Evolutionary conservation across 2,329 filamentous ascomycete genomes (phyloP), one percentile per base, ranked within the genome.

Genomic region (Scytalidium sp.): DNA sequence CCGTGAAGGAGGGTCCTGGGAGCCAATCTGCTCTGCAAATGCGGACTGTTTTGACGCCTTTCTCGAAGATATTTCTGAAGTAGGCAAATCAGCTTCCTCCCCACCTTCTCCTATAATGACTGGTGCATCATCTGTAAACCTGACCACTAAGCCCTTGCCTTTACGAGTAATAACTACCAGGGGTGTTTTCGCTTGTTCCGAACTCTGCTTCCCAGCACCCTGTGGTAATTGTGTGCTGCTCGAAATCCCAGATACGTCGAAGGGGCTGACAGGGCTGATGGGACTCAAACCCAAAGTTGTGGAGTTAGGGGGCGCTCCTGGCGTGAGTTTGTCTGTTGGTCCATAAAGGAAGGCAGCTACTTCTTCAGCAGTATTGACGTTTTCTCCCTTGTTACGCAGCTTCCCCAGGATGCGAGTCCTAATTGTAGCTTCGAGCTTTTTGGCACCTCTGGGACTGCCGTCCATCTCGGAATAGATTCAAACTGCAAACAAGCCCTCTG

Each of bases 61-160:
- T 67, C 79, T 85, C 64, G 74, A 77, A 4, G 83, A 84, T 48
- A 96, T 85, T 63, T 94, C 87, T 19, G 83, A 74, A 2, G 84
- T 80, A 2, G 88, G 88, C 8, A 79, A 72, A 47, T 88, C 84
- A 48, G 87, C 86, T 67, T 96, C 91, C 62, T 97, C 93, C 27
- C 93, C 93, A 50, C 93, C 93, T 67, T 93, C 86, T 43, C 93
- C 93, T 62, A 97, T 97, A 54, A 96, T 70, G 43, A 90, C 87
- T 6, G 92, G 91, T 48, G 79, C 75, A 9, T 78, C 79, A 58
- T 88, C 83, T 46, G 79, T 80, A 61, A 97, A 97, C 49, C 77
- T 81, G 29, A 97, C 92, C 3, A 74, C 74, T 53, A 94, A 73
- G 9, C 87, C 87, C 67, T 89, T 88, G 63, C 79, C 81, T 48